These are phyloP conservation scores for Chytridiales sp. DNA, from an alignment of 371 early-diverging fungal genomes.

Conservation along the genomic window DNA sequence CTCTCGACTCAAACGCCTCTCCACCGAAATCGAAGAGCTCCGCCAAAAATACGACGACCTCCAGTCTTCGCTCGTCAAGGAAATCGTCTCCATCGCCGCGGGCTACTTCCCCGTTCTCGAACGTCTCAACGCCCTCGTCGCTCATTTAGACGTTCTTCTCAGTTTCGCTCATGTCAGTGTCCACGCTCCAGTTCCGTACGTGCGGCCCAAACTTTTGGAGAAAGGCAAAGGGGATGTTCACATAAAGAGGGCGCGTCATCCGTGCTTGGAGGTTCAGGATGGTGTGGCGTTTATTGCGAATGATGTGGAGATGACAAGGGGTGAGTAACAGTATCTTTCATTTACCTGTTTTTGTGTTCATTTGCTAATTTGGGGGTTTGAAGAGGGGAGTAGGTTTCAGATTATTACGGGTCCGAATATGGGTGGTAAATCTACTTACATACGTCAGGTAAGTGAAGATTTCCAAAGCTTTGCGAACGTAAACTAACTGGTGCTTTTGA, in stretches of 20 bases:
- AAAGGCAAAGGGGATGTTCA: conserved; percentile 63
- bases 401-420: conserved; percentile 84
- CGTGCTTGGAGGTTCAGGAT: conserved; percentile 93
- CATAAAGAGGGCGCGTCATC: conserved; percentile 79
- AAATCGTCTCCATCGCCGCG: conserved; percentile 80
- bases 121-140: conserved; percentile 67
- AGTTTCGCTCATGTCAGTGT: conserved; percentile 87
- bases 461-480: conserved; percentile 6
- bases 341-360: conserved; percentile 15
- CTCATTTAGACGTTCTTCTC: conserved; percentile 84
- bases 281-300: conserved; percentile 92
- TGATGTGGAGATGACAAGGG: conserved; percentile 73
- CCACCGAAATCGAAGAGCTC: conserved; percentile 52
- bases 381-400: conserved; percentile 40
- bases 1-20: conserved; percentile 59
- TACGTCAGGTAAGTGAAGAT: conserved; percentile 45
- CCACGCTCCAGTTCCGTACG: conserved; percentile 80
- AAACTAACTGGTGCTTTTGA: background rate
- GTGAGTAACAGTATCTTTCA: conserved; percentile 28
- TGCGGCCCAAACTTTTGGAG: conserved; percentile 69
- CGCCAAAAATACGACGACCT: conserved; percentile 61
- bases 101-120: conserved; percentile 83
- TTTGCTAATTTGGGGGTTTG: conserved; percentile 17
- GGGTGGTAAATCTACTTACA: conserved; percentile 70
- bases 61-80: conserved; percentile 76